Evolutionary conservation across 306 rosid species (phyloP), one percentile per base, ranked within the genome.

Genomic region (Comarum palustre): DNA sequence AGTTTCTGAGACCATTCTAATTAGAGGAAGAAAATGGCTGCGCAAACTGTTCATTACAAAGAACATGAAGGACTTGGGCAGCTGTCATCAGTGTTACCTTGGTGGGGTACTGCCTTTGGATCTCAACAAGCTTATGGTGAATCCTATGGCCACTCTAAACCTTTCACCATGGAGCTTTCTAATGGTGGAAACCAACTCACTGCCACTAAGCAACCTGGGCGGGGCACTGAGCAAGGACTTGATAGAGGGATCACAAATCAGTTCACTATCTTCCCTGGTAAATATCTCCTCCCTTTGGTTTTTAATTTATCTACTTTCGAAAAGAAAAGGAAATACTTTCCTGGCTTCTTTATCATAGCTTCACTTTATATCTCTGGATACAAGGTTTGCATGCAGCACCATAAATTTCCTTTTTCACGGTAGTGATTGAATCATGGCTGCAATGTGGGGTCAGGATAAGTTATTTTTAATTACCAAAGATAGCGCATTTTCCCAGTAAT

Each of bases 221-320:
- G 87, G 76, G 86, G 86, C 66, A 57, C 76, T 70, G 91, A 86
- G 72, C 92, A 80, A 46, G 81, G 84, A 71, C 63, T 71, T 2
- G 88, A 82, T 9, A 90, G 82, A 87, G 84, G 87, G 61, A 85
- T 82, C 57, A 73, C 75, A 36, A 83, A 84, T 69, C 92, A 86
- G 73, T 91, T 93, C 77, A 73, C 93, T 31, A 82, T 93, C 73
- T 89, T 87, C 82, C 84, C 92, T 71, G 98, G 98, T 93, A 86
- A 78, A 1, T 34, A 34, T 43, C 67, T 61, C 13, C 66, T 32
- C 15, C 45, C 42, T 47, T 76, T 63, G 19, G 66, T 6, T 42
- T 17, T 59, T 72, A 32, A 55, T 73, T 36, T n/a, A 10, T 68
- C 38, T 66, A 16, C 20, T 58, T 38, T 34, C 43, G 19, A 15